A percentile compares a stretch with the other conserved stretches of the same genome.
These are phyloP conservation scores for Cyanidium caldarium DNA, from an alignment of 23 red algal species.

Conservation along the genomic window DNA sequence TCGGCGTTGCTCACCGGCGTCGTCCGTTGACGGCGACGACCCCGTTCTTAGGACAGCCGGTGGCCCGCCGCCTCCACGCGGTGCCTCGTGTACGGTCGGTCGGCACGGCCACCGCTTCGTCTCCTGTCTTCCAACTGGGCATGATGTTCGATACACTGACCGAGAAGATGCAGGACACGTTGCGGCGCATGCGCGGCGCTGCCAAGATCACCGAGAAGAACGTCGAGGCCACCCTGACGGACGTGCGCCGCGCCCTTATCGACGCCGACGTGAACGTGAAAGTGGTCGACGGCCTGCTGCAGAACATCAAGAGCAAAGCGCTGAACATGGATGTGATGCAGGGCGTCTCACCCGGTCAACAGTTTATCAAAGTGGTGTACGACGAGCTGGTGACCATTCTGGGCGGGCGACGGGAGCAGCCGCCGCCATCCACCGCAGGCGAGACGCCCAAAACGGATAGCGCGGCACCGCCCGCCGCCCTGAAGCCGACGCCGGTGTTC, in stretches of 20 bases:
- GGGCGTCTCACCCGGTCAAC: conserved; percentile 70
- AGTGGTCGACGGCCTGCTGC: conserved; percentile 61
- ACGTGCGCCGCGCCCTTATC: conserved; percentile 64
- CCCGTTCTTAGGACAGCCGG: too few relatives aligned
- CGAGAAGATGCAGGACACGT: conserved; percentile 37
- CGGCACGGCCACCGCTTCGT: too few relatives aligned
- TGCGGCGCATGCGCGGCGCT: conserved; percentile 35
- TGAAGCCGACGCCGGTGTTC: not conserved
- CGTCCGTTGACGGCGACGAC: too few relatives aligned
- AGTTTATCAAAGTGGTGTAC: conserved; percentile 93
- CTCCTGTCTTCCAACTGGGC: too few relatives aligned
- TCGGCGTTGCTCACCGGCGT: too few relatives aligned
- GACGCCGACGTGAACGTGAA: conserved; percentile 95
- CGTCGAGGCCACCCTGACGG: conserved; percentile 51
- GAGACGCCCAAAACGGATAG: not conserved
- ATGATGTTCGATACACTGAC: conserved; percentile 71
- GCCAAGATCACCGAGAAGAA: conserved; percentile 78
- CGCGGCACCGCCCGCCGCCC: not conserved
- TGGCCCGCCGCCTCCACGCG: too few relatives aligned
- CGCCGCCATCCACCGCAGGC: conserved; percentile 26
- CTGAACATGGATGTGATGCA: conserved; percentile 37
- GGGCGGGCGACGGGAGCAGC: conserved; percentile 36
- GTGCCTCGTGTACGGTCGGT: too few relatives aligned
- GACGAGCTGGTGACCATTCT: conserved; percentile 70
- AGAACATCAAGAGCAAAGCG: conserved; percentile 35